A percentile compares a stretch with the other conserved stretches of the same genome.
Conservation (phyloP, 2,329 filamentous ascomycete species). For the Emmonsiellopsis sp. region DNA sequence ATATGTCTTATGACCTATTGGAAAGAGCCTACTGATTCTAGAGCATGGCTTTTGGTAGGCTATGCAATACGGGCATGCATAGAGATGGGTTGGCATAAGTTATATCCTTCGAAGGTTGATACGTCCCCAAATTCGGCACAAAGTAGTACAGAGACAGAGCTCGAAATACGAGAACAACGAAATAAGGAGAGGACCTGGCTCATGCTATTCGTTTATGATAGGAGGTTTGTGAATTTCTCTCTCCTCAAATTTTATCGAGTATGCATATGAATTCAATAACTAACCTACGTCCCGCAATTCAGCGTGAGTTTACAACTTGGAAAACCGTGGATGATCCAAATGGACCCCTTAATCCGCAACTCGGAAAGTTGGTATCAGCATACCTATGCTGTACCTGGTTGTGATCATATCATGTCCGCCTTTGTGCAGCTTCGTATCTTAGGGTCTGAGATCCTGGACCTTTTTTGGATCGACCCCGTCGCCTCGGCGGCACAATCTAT, state of each 20-base stretch:
- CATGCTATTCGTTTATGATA: conserved; percentile 33
- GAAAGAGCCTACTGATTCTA: conserved; percentile 35
- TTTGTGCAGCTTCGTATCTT: conserved; percentile 29
- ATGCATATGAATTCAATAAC: not conserved
- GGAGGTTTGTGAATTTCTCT: conserved; percentile 22
- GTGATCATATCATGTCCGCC: conserved; percentile 29
- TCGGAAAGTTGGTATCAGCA: conserved; percentile 26
- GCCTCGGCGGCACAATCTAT: conserved; percentile 9
- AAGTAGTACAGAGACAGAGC: conserved; percentile 4
- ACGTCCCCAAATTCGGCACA: not conserved
- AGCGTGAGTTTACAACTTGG: conserved; percentile 36
- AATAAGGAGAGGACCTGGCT: conserved; percentile 33
- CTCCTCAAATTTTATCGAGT: not conserved
- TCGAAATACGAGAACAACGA: conserved; percentile 19
- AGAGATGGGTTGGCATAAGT: conserved; percentile 23
- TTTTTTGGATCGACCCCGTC: conserved; percentile 15
- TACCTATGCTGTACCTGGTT: conserved; percentile 20
- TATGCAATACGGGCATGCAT: conserved; percentile 35
- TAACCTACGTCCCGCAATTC: not conserved
- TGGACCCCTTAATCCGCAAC: conserved; percentile 29
- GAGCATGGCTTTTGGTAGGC: conserved; percentile 32
- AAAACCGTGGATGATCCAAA: conserved; percentile 36
- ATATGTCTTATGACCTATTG: conserved; percentile 31
- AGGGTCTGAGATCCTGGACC: conserved; percentile 26
- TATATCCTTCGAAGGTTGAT: not conserved